Evolutionary conservation across 352 stramenopile species (phyloP), one percentile per base, ranked within the genome.

Genomic region (Phytopythium ostracodes): DNA sequence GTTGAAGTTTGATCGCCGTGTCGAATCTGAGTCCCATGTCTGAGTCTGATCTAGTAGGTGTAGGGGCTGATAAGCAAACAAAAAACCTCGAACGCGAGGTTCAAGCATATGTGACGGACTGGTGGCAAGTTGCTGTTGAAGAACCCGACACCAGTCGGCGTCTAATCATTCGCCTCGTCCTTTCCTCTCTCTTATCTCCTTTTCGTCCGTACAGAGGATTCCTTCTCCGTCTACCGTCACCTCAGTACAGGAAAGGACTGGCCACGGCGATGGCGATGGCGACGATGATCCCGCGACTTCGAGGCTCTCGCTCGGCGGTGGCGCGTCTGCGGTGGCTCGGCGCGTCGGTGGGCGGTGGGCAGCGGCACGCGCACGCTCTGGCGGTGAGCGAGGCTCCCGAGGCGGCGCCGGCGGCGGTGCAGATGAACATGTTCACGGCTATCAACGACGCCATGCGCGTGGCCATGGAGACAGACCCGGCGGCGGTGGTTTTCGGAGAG

Each of bases 401-500:
- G 29, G 47, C 67, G 4, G 55, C 60, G 0, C 70, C 74, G 29
- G 65, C 72, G 31, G 71, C 86, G 27, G 66, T 86, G 69, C 74
- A 91, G 62, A 97, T 97, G 91, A 97, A 97, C 71, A 76, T 98
- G 70, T 96, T 97, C 70, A 97, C 87, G 12, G 91, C 91, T 56
- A 92, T 98, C 71, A 98, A 97, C 68, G 85, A 96, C 64, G 92
- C 86, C 61, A 92, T 98, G 88, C 81, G 87, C 53, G 80, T 92
- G 27, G 91, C 91, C 8, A 71, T 98, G 67, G 71, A 85, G 36
- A 98, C 92, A 1, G 95, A 99, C 68, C 79, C 80, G 4, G 88
- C 69, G 2, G 84, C 93, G 1, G 89, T 98, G 62, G 66, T 99
- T 25, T 99, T 99, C 85, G 97, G 97, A 11, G 96, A 99, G 78